A percentile compares a stretch with the other conserved stretches of the same genome.
These are phyloP conservation scores for Neurospora sp. DNA, from an alignment of 2,329 filamentous ascomycete species.

Conservation along the genomic window DNA sequence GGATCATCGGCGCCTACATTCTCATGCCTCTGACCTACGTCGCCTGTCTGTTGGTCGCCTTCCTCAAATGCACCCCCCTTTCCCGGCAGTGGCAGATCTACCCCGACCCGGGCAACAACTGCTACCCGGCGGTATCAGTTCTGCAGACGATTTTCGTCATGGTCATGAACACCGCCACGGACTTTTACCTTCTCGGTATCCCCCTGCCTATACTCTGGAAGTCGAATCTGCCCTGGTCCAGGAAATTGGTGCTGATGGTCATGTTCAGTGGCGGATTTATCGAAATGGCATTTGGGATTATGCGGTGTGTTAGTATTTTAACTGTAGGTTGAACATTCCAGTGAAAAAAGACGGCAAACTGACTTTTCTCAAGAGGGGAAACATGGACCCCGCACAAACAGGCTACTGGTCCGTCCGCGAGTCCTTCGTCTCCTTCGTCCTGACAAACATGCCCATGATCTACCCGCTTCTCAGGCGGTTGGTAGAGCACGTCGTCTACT, in stretches of 20 bases:
- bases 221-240: constrained; percentile 35
- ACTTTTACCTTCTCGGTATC: constrained; percentile 31
- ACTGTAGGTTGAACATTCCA: constrained; percentile 8
- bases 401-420: constrained; percentile 32
- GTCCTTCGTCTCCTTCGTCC: constrained; percentile 29
- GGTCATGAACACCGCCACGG: constrained; percentile 29
- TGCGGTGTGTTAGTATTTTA: constrained; percentile 43
- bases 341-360: background rate
- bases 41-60: constrained; percentile 32
- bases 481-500: constrained; percentile 14
- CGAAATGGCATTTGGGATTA: constrained; percentile 38
- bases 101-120: constrained; percentile 37
- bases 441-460: constrained; percentile 31
- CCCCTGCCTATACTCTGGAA: constrained; percentile 42
- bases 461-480: constrained; percentile 30
- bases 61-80: constrained; percentile 34
- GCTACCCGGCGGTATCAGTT: constrained; percentile 29
- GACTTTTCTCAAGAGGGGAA: background rate
- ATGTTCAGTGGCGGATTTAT: constrained; percentile 50
- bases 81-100: constrained; percentile 40
- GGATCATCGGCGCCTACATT: constrained; percentile 30
- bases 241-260: constrained; percentile 42
- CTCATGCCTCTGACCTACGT: constrained; percentile 34
- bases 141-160: constrained; percentile 29
- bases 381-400: constrained; percentile 13